Percentiles rank a stretch among this genome's conserved stretches.
phyloP scores from a whole-genome alignment of 2,329 filamentous ascomycete species.

The Leptodontidium sp. region DNA sequence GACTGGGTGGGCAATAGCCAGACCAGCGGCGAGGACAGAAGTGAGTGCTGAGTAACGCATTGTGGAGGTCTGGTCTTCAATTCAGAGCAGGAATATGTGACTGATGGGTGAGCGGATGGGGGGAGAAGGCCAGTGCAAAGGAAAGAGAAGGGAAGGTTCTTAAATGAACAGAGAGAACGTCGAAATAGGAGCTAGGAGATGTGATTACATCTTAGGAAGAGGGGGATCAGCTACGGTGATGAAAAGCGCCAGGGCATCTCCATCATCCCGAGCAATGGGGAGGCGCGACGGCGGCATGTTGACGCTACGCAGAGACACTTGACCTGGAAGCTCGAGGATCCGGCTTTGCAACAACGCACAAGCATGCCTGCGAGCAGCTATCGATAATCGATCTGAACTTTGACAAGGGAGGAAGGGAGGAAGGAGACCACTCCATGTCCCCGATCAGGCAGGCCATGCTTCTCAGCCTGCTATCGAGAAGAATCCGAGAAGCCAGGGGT shows the following conservation, averaged over 20 bases:
- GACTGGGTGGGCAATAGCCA: slow-evolving; percentile 33
- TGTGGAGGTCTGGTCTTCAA: slow-evolving; percentile 18
- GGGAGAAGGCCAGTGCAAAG: background rate
- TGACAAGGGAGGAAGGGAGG: background rate
- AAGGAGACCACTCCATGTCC: slow-evolving; percentile 17
- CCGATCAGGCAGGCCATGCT: background rate
- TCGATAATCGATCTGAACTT: slow-evolving; percentile 3
- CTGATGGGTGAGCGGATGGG: background rate
- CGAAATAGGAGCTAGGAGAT: background rate
- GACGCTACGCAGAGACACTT: slow-evolving; percentile 29
- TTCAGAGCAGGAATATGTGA: background rate
- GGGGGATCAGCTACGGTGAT: slow-evolving; percentile 20
- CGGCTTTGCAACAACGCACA: slow-evolving; percentile 20
- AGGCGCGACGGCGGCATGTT: slow-evolving; percentile 20
- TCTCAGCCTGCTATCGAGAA: background rate
- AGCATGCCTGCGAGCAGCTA: slow-evolving; percentile 10
- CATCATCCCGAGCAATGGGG: slow-evolving; percentile 7
- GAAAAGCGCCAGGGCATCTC: slow-evolving; percentile 9
- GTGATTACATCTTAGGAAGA: slow-evolving; percentile 13
- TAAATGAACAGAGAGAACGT: slow-evolving; percentile 7
- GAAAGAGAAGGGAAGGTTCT: slow-evolving; percentile 2
- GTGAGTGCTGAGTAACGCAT: slow-evolving; percentile 39
- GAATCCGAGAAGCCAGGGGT: background rate
- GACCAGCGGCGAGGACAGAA: slow-evolving; percentile 30
- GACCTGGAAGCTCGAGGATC: slow-evolving; percentile 33